Percentiles rank a stretch among this genome's conserved stretches.
These are phyloP conservation scores for Colletotrichum lini DNA, from an alignment of 2,329 filamentous ascomycete genomes.

Conservation along the genomic window DNA sequence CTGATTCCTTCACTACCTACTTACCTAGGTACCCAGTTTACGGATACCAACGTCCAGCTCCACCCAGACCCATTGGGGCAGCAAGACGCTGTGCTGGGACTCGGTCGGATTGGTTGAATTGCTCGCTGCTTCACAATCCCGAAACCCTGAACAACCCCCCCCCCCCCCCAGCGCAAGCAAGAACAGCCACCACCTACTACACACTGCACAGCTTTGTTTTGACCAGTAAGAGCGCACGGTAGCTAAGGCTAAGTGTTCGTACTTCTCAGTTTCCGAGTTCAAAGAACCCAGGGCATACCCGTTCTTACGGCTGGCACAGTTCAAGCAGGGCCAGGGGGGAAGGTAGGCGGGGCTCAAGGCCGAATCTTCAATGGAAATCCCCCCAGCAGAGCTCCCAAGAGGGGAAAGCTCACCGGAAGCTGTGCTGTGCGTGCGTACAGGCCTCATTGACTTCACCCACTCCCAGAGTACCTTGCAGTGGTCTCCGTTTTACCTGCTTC, in stretches of 20 bases:
- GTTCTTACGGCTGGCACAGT: background rate
- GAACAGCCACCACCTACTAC: no score
- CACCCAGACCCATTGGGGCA: slow-evolving; percentile 5
- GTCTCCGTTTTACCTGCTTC: slow-evolving; percentile 6
- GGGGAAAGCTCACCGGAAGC: slow-evolving; percentile 20
- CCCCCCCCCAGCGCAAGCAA: no score
- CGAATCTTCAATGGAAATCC: background rate
- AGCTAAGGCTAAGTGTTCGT: no score
- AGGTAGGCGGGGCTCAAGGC: background rate
- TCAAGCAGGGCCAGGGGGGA: background rate
- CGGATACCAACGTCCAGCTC: background rate
- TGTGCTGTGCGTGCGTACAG: background rate
- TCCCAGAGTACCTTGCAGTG: slow-evolving; percentile 3
- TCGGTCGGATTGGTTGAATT: slow-evolving; percentile 17
- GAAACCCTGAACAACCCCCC: no score
- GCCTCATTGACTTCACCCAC: slow-evolving; percentile 1
- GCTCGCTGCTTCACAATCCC: background rate
- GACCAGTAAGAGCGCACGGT: no score
- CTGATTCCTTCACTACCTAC: no score
- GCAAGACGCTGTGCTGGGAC: slow-evolving; percentile 20
- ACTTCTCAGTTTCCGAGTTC: background rate
- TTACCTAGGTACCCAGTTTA: no score
- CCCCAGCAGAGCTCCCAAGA: slow-evolving; percentile 18
- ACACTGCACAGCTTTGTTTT: no score
- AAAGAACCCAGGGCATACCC: background rate